Conservation (phyloP, 371 early-diverging fungal species). For the Entomophthora muscae region DNA sequence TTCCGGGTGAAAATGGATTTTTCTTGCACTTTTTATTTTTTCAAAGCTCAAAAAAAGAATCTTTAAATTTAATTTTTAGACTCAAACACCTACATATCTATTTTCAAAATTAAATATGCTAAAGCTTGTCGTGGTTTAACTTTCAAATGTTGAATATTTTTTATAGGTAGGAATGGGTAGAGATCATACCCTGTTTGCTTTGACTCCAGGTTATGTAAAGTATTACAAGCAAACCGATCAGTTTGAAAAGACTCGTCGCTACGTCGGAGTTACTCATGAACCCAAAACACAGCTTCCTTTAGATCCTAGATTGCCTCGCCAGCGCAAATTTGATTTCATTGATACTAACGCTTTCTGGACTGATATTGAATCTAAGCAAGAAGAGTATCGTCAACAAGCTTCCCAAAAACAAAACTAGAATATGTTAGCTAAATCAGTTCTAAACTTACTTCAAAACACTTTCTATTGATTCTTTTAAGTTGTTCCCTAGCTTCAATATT, state of each 20-base stretch:
- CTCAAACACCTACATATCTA: no score
- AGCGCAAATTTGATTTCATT: conserved; percentile 50
- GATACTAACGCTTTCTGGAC: conserved; percentile 27
- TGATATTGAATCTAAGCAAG: conserved; percentile 8
- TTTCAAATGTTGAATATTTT: no score
- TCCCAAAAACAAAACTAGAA: no score
- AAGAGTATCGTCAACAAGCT: not conserved
- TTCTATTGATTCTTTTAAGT: no score
- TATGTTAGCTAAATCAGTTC: no score
- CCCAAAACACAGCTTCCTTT: conserved; percentile 46
- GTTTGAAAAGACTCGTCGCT: conserved; percentile 42
- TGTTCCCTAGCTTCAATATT: no score
- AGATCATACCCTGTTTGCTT: conserved; percentile 80
- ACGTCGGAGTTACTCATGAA: conserved; percentile 55
- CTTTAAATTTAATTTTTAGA: no score
- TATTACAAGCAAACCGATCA: conserved; percentile 51
- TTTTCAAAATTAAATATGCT: no score
- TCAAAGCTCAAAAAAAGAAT: not conserved
- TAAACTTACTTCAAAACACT: no score
- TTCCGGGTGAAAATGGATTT: conserved; percentile 69
- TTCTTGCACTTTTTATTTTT: no score
- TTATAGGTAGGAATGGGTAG: conserved; percentile 65
- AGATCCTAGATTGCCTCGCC: conserved; percentile 37
- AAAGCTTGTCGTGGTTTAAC: no score
- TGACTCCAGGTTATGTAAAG: conserved; percentile 65